A percentile compares a stretch with the other conserved stretches of the same genome.
phyloP scores from a whole-genome alignment of 2,329 filamentous ascomycete species.

The Pseudogymnoascus sp. region DNA sequence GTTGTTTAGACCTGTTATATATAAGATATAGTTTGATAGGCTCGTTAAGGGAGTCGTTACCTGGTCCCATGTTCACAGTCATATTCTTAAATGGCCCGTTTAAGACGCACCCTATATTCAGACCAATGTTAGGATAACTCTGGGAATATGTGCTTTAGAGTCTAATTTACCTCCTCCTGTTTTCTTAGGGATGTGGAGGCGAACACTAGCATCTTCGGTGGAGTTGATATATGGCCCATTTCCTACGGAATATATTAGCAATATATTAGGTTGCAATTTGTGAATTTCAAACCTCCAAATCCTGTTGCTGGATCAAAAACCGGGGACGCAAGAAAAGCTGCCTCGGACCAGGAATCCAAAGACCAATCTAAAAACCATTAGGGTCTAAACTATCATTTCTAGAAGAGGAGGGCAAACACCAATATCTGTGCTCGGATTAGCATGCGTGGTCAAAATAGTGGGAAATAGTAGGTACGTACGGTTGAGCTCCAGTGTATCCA shows the following conservation, averaged over 20 bases:
- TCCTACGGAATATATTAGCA: not conserved
- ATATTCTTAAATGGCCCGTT: constrained; percentile 30
- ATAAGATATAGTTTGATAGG: not conserved
- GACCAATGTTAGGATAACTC: not conserved
- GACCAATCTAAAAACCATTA: constrained; percentile 23
- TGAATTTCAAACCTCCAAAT: constrained; percentile 9
- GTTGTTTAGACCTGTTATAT: constrained; percentile 3
- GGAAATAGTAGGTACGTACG: constrained; percentile 10
- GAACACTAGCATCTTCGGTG: not conserved
- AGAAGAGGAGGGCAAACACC: not conserved
- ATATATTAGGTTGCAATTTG: not conserved
- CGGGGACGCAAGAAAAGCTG: constrained; percentile 21
- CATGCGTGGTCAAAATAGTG: not conserved
- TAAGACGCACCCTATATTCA: constrained; percentile 38
- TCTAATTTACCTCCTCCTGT: constrained; percentile 13
- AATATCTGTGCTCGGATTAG: not conserved
- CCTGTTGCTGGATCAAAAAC: constrained; percentile 21
- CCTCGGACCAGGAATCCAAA: constrained; percentile 24
- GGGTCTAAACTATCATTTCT: constrained; percentile 9
- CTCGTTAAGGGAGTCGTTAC: not conserved
- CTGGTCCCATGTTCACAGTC: constrained; percentile 12
- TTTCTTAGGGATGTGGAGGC: constrained; percentile 10
- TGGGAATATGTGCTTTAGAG: not conserved
- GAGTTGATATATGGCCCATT: constrained; percentile 14
- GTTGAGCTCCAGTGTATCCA: constrained; percentile 30